Conservation (phyloP, 208 protist genomes). For the Leishmania amazonensis region DNA sequence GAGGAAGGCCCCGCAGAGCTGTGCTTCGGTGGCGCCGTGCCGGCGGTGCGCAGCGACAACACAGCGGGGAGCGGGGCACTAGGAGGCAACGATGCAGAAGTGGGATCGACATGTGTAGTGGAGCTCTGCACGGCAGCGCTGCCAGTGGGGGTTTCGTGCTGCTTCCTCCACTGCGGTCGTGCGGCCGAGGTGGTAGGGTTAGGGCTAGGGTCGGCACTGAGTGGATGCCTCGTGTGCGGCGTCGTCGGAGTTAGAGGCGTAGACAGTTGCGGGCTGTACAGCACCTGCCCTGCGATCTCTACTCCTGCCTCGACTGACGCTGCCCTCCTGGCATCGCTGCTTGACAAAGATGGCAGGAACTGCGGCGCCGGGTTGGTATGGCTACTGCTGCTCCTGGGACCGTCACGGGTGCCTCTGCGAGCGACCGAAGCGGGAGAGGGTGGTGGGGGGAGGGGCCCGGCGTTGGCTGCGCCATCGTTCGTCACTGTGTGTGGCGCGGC, state of each 20-base stretch:
- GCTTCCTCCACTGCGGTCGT: neutral
- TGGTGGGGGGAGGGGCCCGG: neutral
- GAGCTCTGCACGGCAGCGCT: neutral
- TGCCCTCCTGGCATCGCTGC: neutral
- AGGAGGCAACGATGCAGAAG: neutral
- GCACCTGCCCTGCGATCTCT: neutral
- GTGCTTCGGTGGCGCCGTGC: neutral
- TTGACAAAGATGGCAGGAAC: slow-evolving; percentile 4
- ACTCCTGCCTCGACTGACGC: neutral
- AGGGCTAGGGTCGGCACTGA: neutral
- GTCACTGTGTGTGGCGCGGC: neutral
- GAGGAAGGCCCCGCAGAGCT: neutral
- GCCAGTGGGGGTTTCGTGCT: neutral
- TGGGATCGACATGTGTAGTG: neutral
- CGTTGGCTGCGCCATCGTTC: neutral
- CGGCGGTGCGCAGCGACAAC: neutral
- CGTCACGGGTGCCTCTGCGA: neutral
- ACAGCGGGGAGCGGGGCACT: neutral
- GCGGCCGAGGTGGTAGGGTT: neutral
- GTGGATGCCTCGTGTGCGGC: neutral
- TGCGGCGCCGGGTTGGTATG: neutral
- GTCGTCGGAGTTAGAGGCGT: neutral
- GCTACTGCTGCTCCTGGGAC: neutral
- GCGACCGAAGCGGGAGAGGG: neutral
- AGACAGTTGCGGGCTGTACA: neutral